A percentile compares a stretch with the other conserved stretches of the same genome.
Conservation (phyloP, 2,329 filamentous ascomycete species). For the Fusarium nurragi region DNA sequence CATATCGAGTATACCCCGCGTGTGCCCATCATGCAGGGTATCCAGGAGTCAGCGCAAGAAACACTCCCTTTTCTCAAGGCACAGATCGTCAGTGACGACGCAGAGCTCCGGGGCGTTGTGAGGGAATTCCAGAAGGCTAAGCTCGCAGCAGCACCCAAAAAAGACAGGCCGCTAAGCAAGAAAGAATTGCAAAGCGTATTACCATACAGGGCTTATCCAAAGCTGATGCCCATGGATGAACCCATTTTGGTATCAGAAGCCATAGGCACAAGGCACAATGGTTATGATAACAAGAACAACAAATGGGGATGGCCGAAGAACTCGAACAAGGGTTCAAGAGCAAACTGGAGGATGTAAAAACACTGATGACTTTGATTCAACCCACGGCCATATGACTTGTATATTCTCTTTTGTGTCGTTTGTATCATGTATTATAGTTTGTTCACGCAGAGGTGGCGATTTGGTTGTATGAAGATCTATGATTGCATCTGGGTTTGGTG, state of each 20-base stretch:
- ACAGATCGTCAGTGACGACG: slow-evolving; percentile 80
- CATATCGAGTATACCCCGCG: slow-evolving; percentile 75
- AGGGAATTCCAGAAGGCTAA: slow-evolving; percentile 62
- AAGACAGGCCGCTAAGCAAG: slow-evolving; percentile 41
- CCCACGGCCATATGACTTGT: neutral
- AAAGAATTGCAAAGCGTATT: slow-evolving; percentile 45
- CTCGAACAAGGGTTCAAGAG: slow-evolving; percentile 37
- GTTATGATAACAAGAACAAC: slow-evolving; percentile 37
- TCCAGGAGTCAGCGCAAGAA: slow-evolving; percentile 60
- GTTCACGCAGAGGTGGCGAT: neutral
- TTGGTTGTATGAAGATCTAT: slow-evolving; percentile 23
- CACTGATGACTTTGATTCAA: neutral
- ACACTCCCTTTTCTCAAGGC: slow-evolving; percentile 78
- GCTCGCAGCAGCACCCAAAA: slow-evolving; percentile 30
- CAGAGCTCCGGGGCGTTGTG: slow-evolving; percentile 78
- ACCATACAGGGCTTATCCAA: slow-evolving; percentile 51
- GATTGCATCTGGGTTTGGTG: slow-evolving; percentile 32
- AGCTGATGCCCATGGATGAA: slow-evolving; percentile 50
- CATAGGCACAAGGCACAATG: slow-evolving; percentile 37
- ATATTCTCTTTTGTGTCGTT: slow-evolving; percentile 21
- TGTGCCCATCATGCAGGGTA: slow-evolving; percentile 79
- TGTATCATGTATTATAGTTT: slow-evolving; percentile 15
- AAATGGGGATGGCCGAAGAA: slow-evolving; percentile 42
- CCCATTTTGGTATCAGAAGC: slow-evolving; percentile 51
- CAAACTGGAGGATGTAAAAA: slow-evolving; percentile 43